Percentiles rank a stretch among this genome's conserved stretches.
These are phyloP conservation scores for Kuraishia ogatae DNA, from an alignment of 805 yeast species.

Conservation along the genomic window DNA sequence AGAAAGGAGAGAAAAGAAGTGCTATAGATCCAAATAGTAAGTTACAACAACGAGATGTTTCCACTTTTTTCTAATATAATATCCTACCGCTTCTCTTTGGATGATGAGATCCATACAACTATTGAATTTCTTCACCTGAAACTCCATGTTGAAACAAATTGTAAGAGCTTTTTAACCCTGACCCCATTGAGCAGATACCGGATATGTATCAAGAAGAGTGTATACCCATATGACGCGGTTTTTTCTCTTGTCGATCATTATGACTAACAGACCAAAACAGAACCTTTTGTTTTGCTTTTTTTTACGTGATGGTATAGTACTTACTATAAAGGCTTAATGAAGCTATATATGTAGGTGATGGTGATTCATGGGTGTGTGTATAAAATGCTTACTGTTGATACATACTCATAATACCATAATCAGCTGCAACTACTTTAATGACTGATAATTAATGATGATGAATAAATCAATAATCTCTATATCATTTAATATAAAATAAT, in stretches of 20 bases:
- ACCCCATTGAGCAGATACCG: neutral
- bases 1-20: no score
- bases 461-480: no score
- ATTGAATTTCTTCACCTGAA: constrained; percentile 7
- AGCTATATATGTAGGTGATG: no score
- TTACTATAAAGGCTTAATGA: no score
- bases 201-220: neutral
- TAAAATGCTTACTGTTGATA: no score
- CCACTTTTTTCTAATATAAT: neutral
- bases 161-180: constrained; percentile 7
- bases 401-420: no score
- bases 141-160: constrained; percentile 3
- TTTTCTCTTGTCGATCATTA: neutral
- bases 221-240: neutral
- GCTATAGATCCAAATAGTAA: neutral
- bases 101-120: constrained; percentile 5
- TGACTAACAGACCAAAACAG: neutral
- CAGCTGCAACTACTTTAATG: no score
- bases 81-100: neutral
- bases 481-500: no score
- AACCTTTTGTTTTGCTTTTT: no score
- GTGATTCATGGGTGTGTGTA: no score
- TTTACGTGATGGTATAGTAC: no score
- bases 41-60: neutral
- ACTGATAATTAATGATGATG: no score